Evolutionary conservation across 805 yeast species (phyloP), one percentile per base, ranked within the genome.

Genomic region (Saccharomycopsis lassenensis): DNA sequence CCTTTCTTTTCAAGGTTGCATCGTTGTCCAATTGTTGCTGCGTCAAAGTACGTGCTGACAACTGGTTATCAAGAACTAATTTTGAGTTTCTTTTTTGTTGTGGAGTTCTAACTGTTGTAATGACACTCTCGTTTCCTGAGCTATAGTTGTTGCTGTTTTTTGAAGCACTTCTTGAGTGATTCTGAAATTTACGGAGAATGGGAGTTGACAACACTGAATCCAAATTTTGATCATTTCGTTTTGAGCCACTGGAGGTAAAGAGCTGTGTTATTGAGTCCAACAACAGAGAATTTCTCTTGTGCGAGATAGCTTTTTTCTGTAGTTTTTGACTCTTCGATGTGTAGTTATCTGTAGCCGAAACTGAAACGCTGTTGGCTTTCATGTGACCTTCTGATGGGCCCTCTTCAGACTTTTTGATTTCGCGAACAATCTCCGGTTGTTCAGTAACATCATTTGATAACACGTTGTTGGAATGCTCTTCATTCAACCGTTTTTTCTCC

Each of bases 341-440:
- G 18, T 10, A 25, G 22, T 39, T 36, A 27, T 40, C 44, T 5
- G 25, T 16, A 20, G 35, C 44, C 6, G 35, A 28, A 10, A 32
- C 44, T 3, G 41, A 37, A 12, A 40, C 27, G 22, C 41, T 36
- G 21, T 37, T 40, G 14, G 44, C 31, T 30, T 40, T 40, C 21
- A 34, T 22, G 24, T 39, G 43, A 19, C 19, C 39, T 18, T 30
- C 31, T 16, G 23, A 11, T 14, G 33, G 14, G 12, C n/a, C 7
- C 12, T 22, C 16, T 32, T 24, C 18, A 22, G 17, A 8, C 11
- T 22, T 22, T 22, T 11, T 11, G 11, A 22, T 22, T 22, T 22
- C 11, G 7, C 24, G 11, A 11, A 22, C 7, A 8, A 22, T 8
- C 11, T 22, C 7, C 10, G 11, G 24, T 17, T 16, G n/a, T 7